Conservation (phyloP, 176 grass and related monocot species). For the Guadua angustifolia region DNA sequence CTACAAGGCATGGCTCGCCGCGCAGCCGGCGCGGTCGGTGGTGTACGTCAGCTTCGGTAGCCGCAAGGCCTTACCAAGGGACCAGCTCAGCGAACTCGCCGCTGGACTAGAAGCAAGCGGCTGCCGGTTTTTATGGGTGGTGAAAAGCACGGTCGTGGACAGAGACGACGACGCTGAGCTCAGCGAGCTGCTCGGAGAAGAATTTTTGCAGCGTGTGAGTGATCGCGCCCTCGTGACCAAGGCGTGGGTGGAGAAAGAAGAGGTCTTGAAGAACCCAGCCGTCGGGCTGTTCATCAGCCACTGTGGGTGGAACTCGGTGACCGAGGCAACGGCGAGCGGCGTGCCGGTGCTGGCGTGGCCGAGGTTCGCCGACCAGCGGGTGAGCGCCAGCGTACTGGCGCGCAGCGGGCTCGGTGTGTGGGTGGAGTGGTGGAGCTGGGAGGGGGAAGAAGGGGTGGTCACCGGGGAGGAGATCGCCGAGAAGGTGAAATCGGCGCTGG, state of each 20-base stretch:
- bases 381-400: conserved; percentile 58
- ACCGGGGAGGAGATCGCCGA: conserved; percentile 11
- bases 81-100: conserved; percentile 64
- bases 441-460: conserved; percentile 51
- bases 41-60: conserved; percentile 83
- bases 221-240: conserved; percentile 60
- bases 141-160: conserved; percentile 64
- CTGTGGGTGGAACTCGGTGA: conserved; percentile 81
- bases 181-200: conserved; percentile 48
- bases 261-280: conserved; percentile 50
- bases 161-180: conserved; percentile 44
- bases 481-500: conserved; percentile 53
- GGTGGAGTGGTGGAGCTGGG: conserved; percentile 69
- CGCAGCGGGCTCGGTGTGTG: conserved; percentile 48
- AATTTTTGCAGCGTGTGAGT: conserved; percentile 48
- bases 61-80: conserved; percentile 48
- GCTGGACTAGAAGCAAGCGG: conserved; percentile 57
- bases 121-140: conserved; percentile 76
- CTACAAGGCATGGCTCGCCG: conserved; percentile 47
- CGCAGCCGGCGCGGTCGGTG: conserved; percentile 69
- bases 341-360: conserved; percentile 71
- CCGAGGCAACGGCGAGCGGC: conserved; percentile 56
- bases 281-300: conserved; percentile 78
- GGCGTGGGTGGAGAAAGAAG: conserved; percentile 72
- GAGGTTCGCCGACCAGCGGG: conserved; percentile 58